Percentiles rank a stretch among this genome's conserved stretches.
These are phyloP conservation scores for Tetrahymena elliotti DNA, from an alignment of 73 alveolate species.

Conservation along the genomic window DNA sequence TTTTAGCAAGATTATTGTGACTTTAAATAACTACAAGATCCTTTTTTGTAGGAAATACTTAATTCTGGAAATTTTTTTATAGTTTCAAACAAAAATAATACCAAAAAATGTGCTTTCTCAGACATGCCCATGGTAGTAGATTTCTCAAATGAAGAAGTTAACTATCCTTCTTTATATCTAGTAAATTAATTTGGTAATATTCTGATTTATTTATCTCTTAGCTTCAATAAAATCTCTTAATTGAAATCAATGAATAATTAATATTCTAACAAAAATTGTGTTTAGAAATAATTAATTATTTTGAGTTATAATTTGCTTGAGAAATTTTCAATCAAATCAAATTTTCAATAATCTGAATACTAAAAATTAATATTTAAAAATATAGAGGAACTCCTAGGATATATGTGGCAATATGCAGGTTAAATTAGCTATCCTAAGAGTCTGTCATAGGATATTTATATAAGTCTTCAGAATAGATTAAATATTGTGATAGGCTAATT, in stretches of 20 bases:
- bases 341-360: not conserved
- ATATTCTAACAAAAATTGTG: not conserved
- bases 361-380: not conserved
- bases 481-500: not conserved
- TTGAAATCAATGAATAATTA: not conserved
- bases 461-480: not conserved
- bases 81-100: not conserved
- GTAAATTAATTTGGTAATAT: not conserved
- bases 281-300: no score
- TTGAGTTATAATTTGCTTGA: no score
- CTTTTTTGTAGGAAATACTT: not conserved
- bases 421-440: not conserved
- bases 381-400: not conserved
- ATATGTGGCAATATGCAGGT: not conserved
- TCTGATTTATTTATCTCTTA: no score
- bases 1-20: not conserved
- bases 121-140: not conserved
- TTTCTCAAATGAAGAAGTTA: not conserved
- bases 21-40: not conserved
- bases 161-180: not conserved
- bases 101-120: not conserved
- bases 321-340: not conserved
- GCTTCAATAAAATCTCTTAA: no score
- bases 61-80: not conserved
- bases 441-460: not conserved